These are phyloP conservation scores for Linum usitatissimum DNA, from an alignment of 345 rosid species.

Conservation along the genomic window DNA sequence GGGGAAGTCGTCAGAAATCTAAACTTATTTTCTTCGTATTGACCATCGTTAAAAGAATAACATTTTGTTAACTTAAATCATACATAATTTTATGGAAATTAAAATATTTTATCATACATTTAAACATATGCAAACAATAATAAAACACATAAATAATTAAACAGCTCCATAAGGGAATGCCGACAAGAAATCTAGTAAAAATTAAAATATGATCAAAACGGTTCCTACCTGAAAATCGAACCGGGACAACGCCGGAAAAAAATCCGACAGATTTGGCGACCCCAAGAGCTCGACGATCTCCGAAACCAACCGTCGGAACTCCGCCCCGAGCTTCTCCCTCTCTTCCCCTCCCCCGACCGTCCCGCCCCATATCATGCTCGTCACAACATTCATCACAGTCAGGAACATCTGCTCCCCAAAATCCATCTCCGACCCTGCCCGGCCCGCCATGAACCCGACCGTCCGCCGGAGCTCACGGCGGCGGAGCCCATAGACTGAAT, in stretches of 20 bases:
- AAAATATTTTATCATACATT: too few species aligned
- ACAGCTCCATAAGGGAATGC: too few species aligned
- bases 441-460: slow-evolving; percentile 13
- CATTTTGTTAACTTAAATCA: too few species aligned
- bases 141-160: too few species aligned
- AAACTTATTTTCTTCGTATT: too few species aligned
- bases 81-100: too few species aligned
- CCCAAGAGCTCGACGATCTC: slow-evolving; percentile 26
- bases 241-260: slow-evolving; percentile 36
- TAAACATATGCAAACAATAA: too few species aligned
- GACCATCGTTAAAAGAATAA: too few species aligned
- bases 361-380: slow-evolving; percentile 37
- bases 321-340: slow-evolving; percentile 22
- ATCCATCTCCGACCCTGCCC: slow-evolving; percentile 20
- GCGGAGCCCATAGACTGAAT: slow-evolving; percentile 37
- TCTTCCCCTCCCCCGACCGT: slow-evolving; percentile 22
- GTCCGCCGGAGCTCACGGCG: slow-evolving; percentile 33
- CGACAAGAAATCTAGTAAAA: too few species aligned
- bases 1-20: too few species aligned
- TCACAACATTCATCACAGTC: slow-evolving; percentile 27
- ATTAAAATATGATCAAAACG: too few species aligned
- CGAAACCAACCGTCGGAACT: slow-evolving; percentile 19
- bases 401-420: slow-evolving; percentile 37
- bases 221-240: slow-evolving; percentile 31
- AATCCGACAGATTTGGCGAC: slow-evolving; percentile 46